Evolutionary conservation across 2,329 filamentous ascomycete species (phyloP).

Genomic region (Tolypocladium tropicale): DNA sequence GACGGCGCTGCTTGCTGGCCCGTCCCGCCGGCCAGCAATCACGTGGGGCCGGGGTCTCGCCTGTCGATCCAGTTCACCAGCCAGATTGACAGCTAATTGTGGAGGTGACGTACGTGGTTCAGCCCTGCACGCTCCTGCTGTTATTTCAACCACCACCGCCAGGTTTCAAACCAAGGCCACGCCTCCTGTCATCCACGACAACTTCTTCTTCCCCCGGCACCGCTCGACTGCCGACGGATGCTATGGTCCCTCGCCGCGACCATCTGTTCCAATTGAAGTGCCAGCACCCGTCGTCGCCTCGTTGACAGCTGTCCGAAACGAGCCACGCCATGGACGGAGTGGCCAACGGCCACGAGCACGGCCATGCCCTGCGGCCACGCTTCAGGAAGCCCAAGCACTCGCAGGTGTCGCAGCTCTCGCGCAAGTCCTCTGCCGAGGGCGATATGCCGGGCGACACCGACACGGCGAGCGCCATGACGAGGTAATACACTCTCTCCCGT

Average conservation of each 20-base stretch:
- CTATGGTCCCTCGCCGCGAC: neutral
- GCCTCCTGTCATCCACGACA: neutral
- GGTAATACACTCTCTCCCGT: conserved; percentile 13
- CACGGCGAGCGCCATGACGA: conserved; percentile 31
- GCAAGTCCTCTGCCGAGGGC: conserved; percentile 21
- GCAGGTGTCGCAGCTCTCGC: conserved; percentile 33
- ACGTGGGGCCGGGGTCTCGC: neutral
- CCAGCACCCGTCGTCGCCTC: too few species aligned
- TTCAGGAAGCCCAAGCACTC: conserved; percentile 39
- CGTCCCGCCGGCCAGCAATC: too few species aligned
- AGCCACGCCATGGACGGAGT: conserved; percentile 9
- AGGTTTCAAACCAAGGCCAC: neutral
- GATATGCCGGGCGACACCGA: conserved; percentile 25
- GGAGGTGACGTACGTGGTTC: neutral
- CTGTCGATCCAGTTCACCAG: neutral
- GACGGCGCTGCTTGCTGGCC: neutral
- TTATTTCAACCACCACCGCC: neutral
- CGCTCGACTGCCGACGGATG: neutral
- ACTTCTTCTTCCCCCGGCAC: neutral
- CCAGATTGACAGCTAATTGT: neutral
- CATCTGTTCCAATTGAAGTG: neutral
- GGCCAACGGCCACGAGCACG: conserved; percentile 18
- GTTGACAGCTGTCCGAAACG: neutral
- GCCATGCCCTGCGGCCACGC: conserved; percentile 37
- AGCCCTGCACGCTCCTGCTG: neutral